A percentile compares a stretch with the other conserved stretches of the same genome.
phyloP scores from a whole-genome alignment of 441 rosid genomes.

The Melastoma candidum region DNA sequence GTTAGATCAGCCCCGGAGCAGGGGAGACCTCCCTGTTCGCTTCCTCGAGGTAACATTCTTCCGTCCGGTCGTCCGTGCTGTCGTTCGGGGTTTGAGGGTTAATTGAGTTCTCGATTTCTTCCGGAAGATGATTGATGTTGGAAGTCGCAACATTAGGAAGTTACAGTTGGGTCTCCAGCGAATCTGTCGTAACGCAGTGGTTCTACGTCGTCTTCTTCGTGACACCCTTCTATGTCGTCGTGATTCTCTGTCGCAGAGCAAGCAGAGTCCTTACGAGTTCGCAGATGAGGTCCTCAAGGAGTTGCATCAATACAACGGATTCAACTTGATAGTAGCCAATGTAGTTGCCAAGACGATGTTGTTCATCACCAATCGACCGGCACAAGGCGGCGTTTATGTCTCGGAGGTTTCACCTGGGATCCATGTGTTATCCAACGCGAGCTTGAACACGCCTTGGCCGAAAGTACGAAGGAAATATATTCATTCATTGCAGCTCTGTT shows the following conservation, averaged over 20 bases:
- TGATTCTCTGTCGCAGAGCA: slow-evolving; percentile 33
- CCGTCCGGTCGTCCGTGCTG: background rate
- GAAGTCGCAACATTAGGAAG: too few relatives aligned
- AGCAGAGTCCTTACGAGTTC: slow-evolving; percentile 47
- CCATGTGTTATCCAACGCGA: slow-evolving; percentile 69
- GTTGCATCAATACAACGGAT: slow-evolving; percentile 46
- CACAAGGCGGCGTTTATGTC: slow-evolving; percentile 17
- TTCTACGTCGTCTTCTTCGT: too few relatives aligned
- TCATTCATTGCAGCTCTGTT: too few relatives aligned
- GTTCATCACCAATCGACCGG: slow-evolving; percentile 54
- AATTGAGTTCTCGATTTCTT: background rate
- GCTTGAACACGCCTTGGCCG: slow-evolving; percentile 79
- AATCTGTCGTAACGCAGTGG: too few relatives aligned
- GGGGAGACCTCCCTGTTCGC: slow-evolving; percentile 68
- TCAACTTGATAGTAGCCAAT: slow-evolving; percentile 56
- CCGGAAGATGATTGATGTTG: too few relatives aligned
- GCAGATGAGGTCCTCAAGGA: slow-evolving; percentile 47
- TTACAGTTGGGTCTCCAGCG: too few relatives aligned
- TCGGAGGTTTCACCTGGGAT: slow-evolving; percentile 62
- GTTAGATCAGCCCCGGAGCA: slow-evolving; percentile 32
- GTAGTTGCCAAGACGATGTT: slow-evolving; percentile 45
- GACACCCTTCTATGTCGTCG: background rate
- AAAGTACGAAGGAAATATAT: slow-evolving; percentile 31
- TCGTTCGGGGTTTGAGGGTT: background rate
- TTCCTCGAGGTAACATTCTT: slow-evolving; percentile 39